Evolutionary conservation across 2,329 filamentous ascomycete genomes (phyloP).

Genomic region (Colletotrichum godetiae): DNA sequence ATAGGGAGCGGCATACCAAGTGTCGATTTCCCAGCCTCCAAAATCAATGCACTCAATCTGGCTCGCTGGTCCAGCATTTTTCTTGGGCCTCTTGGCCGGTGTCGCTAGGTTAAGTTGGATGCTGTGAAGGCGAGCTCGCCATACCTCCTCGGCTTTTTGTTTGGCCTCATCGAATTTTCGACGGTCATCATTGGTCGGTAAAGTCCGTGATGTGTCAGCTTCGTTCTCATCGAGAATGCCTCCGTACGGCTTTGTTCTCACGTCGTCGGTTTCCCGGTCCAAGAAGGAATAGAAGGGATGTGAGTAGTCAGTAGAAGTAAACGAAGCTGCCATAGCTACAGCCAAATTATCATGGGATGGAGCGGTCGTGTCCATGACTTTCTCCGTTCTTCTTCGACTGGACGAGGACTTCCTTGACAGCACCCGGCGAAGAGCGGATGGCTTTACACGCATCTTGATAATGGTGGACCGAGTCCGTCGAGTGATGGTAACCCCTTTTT

Average conservation of each 20-base stretch:
- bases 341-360: conserved; percentile 40
- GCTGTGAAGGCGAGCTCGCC: conserved; percentile 74
- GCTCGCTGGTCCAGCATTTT: conserved; percentile 86
- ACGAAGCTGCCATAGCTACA: conserved; percentile 41
- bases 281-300: conserved; percentile 90
- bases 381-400: conserved; percentile 63
- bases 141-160: conserved; percentile 90
- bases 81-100: conserved; percentile 74
- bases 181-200: conserved; percentile 83
- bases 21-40: conserved; percentile 97
- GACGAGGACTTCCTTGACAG: conserved; percentile 61
- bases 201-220: conserved; percentile 89
- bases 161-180: conserved; percentile 90
- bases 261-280: conserved; percentile 88
- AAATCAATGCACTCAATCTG: conserved; percentile 99
- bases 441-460: conserved; percentile 68
- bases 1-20: conserved; percentile 98
- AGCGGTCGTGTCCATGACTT: conserved; percentile 44
- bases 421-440: conserved; percentile 70
- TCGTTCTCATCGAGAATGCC: conserved; percentile 91
- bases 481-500: conserved; percentile 52
- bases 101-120: conserved; percentile 73
- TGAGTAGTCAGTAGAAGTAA: conserved; percentile 63
- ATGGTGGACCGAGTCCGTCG: conserved; percentile 51
- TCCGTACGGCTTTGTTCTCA: conserved; percentile 93